Base-by-base conservation (phyloP, 202 grass and related monocot species). In the Carex arenaria region DNA sequence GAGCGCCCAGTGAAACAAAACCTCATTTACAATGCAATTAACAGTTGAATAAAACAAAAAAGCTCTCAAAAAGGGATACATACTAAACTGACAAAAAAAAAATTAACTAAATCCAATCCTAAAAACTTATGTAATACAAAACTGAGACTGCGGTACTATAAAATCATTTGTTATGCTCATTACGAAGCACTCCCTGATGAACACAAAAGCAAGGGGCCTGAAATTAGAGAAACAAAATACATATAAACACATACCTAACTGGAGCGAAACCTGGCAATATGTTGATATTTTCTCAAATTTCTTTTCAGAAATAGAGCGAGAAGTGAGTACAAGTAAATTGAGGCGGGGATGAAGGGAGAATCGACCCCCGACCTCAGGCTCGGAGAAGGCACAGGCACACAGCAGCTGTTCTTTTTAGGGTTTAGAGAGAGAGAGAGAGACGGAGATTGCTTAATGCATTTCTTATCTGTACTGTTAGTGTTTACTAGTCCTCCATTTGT, bases 381-480 rank as follows among this genome's bases (percentile, higher is more conserved):
- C 22, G 80, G 80, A 82, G 42, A 75, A 10, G 3, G 66, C 17
- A 42, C 12, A 71, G 13, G 32, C 10, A 61, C 22, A 64, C 3
- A 66, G 45, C 20, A 69, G 32, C 26, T 4, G 49, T 31, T 7
- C 69, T 28, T 22, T 12, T 26, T 82, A 82, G 80, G 80, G 80
- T 82, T 82, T 69, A 68, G 56, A 42, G 74, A 30, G n/a, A n/a
- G n/a, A n/a, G 42, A 65, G 61, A 82, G 80, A 82, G 64, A 68
- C 20, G 64, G 80, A 57, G 80, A 69, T 54, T 28, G 62, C 80
- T 82, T 56, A 38, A 67, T 56, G 64, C 64, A 34, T 69, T 74
- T 74, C 70, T 69, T 82, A 82, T 82, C 80, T 54, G n/a, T 61
- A 64, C 79, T 42, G 79, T 73, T 73, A 26, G 20, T 51, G 28